These are phyloP conservation scores for Tympanopsis confertula DNA, from an alignment of 2,329 filamentous ascomycete species.

Conservation along the genomic window DNA sequence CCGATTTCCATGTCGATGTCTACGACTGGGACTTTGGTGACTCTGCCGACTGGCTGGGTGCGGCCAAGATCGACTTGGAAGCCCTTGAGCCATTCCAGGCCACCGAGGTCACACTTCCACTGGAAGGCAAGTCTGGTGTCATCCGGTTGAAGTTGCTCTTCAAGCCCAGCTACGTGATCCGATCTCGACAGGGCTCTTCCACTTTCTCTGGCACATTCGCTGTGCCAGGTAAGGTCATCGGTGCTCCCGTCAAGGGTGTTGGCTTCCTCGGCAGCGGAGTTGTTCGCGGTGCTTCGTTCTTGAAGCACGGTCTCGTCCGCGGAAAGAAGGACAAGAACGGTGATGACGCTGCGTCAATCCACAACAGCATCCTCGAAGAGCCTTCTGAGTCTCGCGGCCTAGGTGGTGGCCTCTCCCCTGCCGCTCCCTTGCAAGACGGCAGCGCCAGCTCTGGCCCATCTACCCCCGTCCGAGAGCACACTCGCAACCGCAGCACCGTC, in stretches of 20 bases:
- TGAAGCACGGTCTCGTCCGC: constrained; percentile 69
- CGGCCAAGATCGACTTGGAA: constrained; percentile 63
- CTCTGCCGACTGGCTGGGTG: constrained; percentile 82
- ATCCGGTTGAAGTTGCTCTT: constrained; percentile 79
- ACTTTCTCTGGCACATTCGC: constrained; percentile 89
- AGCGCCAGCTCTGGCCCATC: constrained; percentile 4
- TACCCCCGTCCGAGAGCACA: neutral
- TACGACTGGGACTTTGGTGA: constrained; percentile 97
- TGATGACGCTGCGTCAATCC: constrained; percentile 12
- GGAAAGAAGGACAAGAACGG: constrained; percentile 46
- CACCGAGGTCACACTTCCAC: constrained; percentile 59
- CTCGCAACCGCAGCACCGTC: constrained; percentile 34
- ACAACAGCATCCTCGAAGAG: neutral
- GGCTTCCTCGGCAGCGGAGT: constrained; percentile 82
- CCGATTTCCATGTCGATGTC: constrained; percentile 72
- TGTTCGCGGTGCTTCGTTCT: constrained; percentile 79
- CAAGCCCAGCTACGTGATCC: constrained; percentile 81
- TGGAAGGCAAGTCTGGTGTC: constrained; percentile 47
- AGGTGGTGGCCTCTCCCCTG: neutral
- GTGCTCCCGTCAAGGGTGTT: constrained; percentile 70
- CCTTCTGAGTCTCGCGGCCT: neutral
- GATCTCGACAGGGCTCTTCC: constrained; percentile 77
- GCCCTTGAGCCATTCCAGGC: constrained; percentile 74
- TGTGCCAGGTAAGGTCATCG: constrained; percentile 76
- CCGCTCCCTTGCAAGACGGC: neutral